Conservation (phyloP, 1,284 basidiomycete genomes). For the Trichosporon inkin region DNA sequence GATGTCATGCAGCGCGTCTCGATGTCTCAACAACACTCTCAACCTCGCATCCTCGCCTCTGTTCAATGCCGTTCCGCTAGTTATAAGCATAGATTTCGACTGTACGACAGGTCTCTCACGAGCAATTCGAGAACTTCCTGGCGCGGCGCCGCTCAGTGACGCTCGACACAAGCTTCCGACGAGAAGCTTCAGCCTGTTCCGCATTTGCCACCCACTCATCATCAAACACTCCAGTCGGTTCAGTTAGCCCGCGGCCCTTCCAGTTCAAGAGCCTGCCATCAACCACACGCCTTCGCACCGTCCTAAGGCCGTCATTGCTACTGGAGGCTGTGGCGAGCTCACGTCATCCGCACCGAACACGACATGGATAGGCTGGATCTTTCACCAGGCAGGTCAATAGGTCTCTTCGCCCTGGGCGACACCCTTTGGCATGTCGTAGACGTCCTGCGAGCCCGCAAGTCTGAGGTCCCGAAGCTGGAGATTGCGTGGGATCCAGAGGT, state of each 20-base stretch:
- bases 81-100: not conserved
- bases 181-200: not conserved
- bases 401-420: constrained; percentile 71
- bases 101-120: too few species aligned
- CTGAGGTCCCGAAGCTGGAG: constrained; percentile 69
- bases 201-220: too few species aligned
- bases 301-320: too few species aligned
- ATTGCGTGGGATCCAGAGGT: constrained; percentile 75
- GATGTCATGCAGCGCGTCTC: not conserved
- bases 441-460: constrained; percentile 54
- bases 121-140: too few species aligned
- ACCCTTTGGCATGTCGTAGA: constrained; percentile 78
- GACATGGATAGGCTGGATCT: constrained; percentile 61
- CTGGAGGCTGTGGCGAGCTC: not conserved
- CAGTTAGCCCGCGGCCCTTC: too few species aligned
- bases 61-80: not conserved
- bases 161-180: not conserved
- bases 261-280: too few species aligned
- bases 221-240: too few species aligned
- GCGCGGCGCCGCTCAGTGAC: not conserved
- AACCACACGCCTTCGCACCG: too few species aligned
- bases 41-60: not conserved
- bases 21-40: constrained; percentile 4
- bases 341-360: not conserved
- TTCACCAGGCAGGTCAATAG: constrained; percentile 69